Evolutionary conservation across 2,329 filamentous ascomycete species (phyloP), one percentile per base, ranked within the genome.

Genomic region (Penicillium sp.): DNA sequence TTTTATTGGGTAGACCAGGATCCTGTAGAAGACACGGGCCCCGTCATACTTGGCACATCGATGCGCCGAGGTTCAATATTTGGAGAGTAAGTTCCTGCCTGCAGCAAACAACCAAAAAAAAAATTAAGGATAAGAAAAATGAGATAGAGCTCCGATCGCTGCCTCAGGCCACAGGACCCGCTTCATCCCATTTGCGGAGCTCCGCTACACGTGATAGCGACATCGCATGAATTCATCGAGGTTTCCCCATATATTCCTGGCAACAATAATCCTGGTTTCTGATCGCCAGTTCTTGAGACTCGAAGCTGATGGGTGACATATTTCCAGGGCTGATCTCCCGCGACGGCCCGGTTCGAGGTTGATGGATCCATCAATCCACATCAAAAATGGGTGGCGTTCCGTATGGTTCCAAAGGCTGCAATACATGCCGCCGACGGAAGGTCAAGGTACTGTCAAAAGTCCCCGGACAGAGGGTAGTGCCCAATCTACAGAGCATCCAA

Each of bases 391-490:
- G 45, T 13, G 52, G 52, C 16, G 27, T 27, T 19, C 49, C 29
- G 16, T 56, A 46, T 22, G 26, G 22, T 33, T 58, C 24, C 13
- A 63, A 58, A 39, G 56, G 58, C 16, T 67, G 59, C 57, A 66
- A 64, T 62, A 65, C 62, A 16, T 63, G 61, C 49, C 53, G 52
- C 43, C 58, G 55, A 35, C 44, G 62, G 26, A 64, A 65, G 45
- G 47, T 64, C 31, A 68, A 65, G 58, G 60, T 64, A 59, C 19
- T 33, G n/a, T 31, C 10, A 14, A 29, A 44, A 13, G 1, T 24
- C 39, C 10, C 24, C 4, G 16, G 22, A 13, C 9, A 33, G 29
- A 19, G 4, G 4, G n/a, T 29, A 29, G 26, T 52, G 52, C 43
- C 49, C 55, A 57, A 50, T 37, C 19, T 26, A 16, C 21, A 29